phyloP scores from a whole-genome alignment of 2,329 filamentous ascomycete species.

The Colletotrichum sp. region DNA sequence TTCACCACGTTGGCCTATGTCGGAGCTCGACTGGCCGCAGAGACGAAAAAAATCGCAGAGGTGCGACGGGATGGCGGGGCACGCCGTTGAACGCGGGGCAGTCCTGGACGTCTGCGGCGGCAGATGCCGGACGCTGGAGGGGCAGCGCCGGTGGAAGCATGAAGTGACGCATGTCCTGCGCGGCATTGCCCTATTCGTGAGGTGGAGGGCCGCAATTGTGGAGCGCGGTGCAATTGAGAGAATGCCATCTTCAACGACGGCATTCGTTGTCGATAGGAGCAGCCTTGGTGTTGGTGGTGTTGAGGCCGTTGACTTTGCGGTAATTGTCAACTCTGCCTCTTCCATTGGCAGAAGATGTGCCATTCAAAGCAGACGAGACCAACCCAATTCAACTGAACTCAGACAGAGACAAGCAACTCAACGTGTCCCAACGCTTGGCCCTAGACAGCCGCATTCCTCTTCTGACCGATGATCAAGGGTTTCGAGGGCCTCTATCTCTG shows the following conservation, averaged over 20 bases:
- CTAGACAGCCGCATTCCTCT: background rate
- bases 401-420: background rate
- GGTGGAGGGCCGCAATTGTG: background rate
- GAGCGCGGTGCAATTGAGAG: background rate
- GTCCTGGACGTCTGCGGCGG: background rate
- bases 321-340: background rate
- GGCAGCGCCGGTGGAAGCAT: background rate
- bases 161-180: slow-evolving; percentile 1
- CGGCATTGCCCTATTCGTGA: slow-evolving; percentile 11
- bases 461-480: background rate
- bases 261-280: background rate
- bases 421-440: background rate
- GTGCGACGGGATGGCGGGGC: slow-evolving; percentile 23
- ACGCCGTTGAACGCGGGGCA: slow-evolving; percentile 24
- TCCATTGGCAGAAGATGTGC: background rate
- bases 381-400: background rate
- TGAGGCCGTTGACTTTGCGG: background rate
- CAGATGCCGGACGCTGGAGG: slow-evolving; percentile 18
- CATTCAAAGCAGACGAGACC: background rate
- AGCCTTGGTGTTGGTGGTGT: background rate
- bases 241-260: background rate
- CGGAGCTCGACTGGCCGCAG: slow-evolving; percentile 20
- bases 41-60: background rate
- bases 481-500: background rate
- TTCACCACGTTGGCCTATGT: slow-evolving; percentile 23